Conservation (phyloP, 441 rosid genomes). For the Raphanus hybrid region DNA sequence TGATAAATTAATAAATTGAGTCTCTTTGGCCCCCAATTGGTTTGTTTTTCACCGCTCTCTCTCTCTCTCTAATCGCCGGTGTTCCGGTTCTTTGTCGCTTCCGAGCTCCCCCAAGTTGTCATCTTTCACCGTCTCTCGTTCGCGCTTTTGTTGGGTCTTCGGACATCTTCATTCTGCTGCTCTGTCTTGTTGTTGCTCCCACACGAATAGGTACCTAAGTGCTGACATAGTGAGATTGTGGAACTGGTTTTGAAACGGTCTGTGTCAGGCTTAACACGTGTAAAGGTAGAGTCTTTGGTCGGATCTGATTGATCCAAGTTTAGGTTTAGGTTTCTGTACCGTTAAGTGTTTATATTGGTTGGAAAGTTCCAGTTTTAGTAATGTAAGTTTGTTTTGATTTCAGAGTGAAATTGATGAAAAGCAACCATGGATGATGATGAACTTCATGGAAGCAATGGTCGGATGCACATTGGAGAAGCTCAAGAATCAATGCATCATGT, state of each 20-base stretch:
- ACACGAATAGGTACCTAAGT: conserved; percentile 24
- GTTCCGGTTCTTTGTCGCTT: neutral
- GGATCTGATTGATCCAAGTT: conserved; percentile 3
- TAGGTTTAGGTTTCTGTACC: neutral
- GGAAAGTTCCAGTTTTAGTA: too few relatives aligned
- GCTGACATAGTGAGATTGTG: neutral
- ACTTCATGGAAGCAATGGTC: conserved; percentile 42
- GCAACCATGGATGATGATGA: conserved; percentile 53
- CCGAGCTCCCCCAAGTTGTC: neutral
- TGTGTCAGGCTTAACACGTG: conserved; percentile 1
- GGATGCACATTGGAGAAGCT: conserved; percentile 46
- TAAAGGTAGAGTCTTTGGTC: conserved; percentile 8
- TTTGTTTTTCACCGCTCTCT: neutral
- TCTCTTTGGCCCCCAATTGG: conserved; percentile 23
- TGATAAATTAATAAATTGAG: conserved; percentile 13
- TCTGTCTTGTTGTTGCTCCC: conserved; percentile 21
- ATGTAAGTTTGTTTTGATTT: too few relatives aligned
- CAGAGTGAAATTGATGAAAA: neutral
- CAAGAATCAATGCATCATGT: conserved; percentile 48
- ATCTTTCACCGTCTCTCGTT: conserved; percentile 7
- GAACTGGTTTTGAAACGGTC: conserved; percentile 18
- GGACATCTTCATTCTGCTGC: conserved; percentile 1
- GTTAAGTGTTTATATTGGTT: too few relatives aligned
- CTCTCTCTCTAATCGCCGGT: conserved; percentile 1
- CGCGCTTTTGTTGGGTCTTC: neutral